Evolutionary conservation across 306 rosid species (phyloP), one percentile per base, ranked within the genome.

Genomic region (Cucumis melo): DNA sequence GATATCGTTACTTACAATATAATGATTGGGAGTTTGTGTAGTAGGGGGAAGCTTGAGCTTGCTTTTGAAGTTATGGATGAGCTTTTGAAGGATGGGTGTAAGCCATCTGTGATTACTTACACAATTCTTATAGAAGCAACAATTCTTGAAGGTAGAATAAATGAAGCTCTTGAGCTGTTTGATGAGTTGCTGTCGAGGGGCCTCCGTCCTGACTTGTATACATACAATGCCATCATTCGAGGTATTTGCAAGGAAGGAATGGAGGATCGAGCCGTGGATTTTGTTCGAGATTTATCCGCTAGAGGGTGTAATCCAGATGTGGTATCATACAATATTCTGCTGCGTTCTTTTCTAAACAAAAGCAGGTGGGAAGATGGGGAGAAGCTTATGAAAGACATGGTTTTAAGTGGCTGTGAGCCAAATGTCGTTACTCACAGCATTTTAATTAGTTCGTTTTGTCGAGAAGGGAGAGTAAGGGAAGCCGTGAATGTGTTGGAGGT

Each of bases 81-180:
- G 84, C 81, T 91, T 68, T 42, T 90, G 88, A 83, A 80, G 12
- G 92, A 91, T 46, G 84, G 86, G 11, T 93, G 97, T 79, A 81
- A 77, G 63, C 97, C 97, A 13, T 84, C 92, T 17, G 90, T 90
- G 80, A 85, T 91, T 48, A 93, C 98, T 13, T 93, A 86, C 81
- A 91, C 91, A 4, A 91, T 90, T 64, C 82, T 93, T 90, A 91
- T 93, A 15, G 96, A 93, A 71, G 94, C 96, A 19, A 93, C 88
- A 11, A 90, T 93, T 58, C 77, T 81, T 13, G 83, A 88, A 36
- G 94, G 91, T 53, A 89, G 87, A 39, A 85, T 88, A 78, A 86
- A 88, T 60, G 87, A 85, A 10, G 91, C 93, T 6, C 79, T 88
- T 89, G 82, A 81, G 86, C 87, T 93, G 81, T 80, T 93, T 72